Base-by-base conservation (phyloP, 2,329 filamentous ascomycete genomes). In the Calonectria naviculata region DNA sequence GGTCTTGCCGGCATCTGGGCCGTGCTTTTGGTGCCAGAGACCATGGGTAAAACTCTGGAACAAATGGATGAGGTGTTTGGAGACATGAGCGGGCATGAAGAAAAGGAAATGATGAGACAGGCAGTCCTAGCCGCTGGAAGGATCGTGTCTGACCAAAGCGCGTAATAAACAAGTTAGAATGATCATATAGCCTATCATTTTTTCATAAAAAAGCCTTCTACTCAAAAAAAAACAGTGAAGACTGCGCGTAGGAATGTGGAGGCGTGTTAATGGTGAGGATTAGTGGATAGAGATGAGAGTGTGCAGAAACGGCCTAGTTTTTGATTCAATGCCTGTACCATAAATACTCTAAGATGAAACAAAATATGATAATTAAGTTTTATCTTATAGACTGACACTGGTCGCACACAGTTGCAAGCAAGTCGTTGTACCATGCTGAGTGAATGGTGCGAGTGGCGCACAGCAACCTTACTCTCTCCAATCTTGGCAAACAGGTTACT, bases 61-160 rank as follows among this genome's bases (percentile, higher is more conserved):
- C 52, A 58, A 19, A 58, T 58, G 52, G 52, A 58, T 38, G 52
- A 58, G 24, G 52, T 58, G 8, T 58, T 58, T 38, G 52, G 52
- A 24, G 34, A 58, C 15, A 58, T 58, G 52, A 58, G n/a, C 17
- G 52, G 52, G 1, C 34, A 58, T 24, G 52, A 58, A 19, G 52
- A 58, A 21, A 58, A 17, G 34, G 34, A 38, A 58, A 58, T 58
- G 52, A 58, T 58, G 52, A 38, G 52, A 12, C 52, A 58, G 31
- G 52, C 31, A 9, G 31, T 36, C 15, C 26, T 21, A 19, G 52
- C 52, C 5, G 13, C 31, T 26, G 52, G 4, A 24, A 38, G 52
- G n/a, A 58, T 58, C 7, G 21, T 58, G 31, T 38, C 52, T 19
- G 31, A 13, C 9, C 52, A 58, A 28, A 58, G 34, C 19, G 31